Conservation (phyloP, 78 protist species). For the Protostelium mycophagum region DNA sequence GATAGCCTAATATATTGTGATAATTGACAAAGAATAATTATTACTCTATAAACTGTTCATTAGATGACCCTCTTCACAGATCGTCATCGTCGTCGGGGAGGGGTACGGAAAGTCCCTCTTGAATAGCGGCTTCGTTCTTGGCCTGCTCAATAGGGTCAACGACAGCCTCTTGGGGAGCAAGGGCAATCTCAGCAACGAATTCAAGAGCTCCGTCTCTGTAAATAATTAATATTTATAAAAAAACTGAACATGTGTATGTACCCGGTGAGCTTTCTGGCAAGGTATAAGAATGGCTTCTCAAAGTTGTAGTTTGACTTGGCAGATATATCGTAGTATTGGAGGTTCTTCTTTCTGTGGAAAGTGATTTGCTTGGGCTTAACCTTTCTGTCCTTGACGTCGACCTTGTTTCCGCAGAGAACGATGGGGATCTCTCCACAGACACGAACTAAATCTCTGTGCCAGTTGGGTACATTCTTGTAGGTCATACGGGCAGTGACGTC, state of each 20-base stretch:
- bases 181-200: slow-evolving; percentile 65
- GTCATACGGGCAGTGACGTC: slow-evolving; percentile 98
- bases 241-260: not conserved
- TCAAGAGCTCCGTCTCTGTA: slow-evolving; percentile 54
- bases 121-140: slow-evolving; percentile 59
- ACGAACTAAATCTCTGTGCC: slow-evolving; percentile 96
- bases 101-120: slow-evolving; percentile 22
- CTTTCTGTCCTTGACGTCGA: slow-evolving; percentile 94
- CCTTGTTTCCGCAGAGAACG: slow-evolving; percentile 99
- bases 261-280: slow-evolving; percentile 91
- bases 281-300: slow-evolving; percentile 99
- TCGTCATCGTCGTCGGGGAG: slow-evolving; percentile 80
- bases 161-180: slow-evolving; percentile 37
- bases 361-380: slow-evolving; percentile 94
- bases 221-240: not conserved
- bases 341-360: slow-evolving; percentile 97
- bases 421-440: slow-evolving; percentile 98
- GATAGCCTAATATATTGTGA: not conserved
- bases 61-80: slow-evolving; percentile 8
- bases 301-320: slow-evolving; percentile 98
- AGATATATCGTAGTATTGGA: slow-evolving; percentile 97
- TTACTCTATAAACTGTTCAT: not conserved
- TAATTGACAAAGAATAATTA: not conserved
- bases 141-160: slow-evolving; percentile 34
- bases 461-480: slow-evolving; percentile 96